These are phyloP conservation scores for Malania oleifera DNA, from an alignment of 164 flowering plant species.

Conservation along the genomic window DNA sequence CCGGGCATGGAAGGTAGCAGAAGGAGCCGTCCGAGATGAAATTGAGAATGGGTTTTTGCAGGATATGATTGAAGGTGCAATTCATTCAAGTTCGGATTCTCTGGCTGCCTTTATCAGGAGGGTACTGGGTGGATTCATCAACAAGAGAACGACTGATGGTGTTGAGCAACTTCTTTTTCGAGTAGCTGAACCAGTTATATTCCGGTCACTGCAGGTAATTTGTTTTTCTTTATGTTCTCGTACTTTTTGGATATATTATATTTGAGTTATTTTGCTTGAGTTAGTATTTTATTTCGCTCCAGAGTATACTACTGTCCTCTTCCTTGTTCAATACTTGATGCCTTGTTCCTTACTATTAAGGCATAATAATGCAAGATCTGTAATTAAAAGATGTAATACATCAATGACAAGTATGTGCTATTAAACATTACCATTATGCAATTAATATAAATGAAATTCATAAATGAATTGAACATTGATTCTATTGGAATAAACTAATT, in stretches of 20 bases:
- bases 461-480: too few species aligned
- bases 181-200: slow-evolving; percentile 87
- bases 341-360: too few species aligned
- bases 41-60: slow-evolving; percentile 72
- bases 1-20: slow-evolving; percentile 70
- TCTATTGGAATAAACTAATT: too few species aligned
- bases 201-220: slow-evolving; percentile 80
- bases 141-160: slow-evolving; percentile 62
- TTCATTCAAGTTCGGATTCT: slow-evolving; percentile 49
- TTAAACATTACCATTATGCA: too few species aligned
- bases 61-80: slow-evolving; percentile 75
- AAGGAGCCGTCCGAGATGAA: slow-evolving; percentile 40
- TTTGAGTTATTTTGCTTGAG: too few species aligned
- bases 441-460: too few species aligned
- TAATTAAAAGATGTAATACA: too few species aligned
- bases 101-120: slow-evolving; percentile 76
- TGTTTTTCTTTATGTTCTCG: neutral
- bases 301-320: too few species aligned
- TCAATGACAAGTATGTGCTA: too few species aligned
- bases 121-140: slow-evolving; percentile 75
- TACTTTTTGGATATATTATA: neutral
- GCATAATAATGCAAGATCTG: too few species aligned
- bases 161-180: slow-evolving; percentile 82
- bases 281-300: too few species aligned
- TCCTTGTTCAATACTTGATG: too few species aligned